These are phyloP conservation scores for Phytopythium delawarense DNA, from an alignment of 352 stramenopile genomes.

Conservation along the genomic window DNA sequence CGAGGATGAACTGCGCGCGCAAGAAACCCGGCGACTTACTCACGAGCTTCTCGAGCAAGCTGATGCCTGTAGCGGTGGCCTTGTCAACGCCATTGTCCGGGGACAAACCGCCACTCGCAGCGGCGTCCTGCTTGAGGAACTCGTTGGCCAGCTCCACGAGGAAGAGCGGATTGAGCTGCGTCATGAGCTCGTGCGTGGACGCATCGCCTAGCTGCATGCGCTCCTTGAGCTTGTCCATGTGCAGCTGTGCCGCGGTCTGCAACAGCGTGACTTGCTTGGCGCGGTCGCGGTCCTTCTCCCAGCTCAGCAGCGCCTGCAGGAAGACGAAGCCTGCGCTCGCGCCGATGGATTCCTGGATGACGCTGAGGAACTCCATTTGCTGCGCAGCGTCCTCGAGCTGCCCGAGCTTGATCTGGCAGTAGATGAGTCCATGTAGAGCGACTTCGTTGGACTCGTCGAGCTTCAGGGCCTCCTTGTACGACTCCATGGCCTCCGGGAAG, in stretches of 20 bases:
- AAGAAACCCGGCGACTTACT: constrained; percentile 82
- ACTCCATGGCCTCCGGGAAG: constrained; percentile 75
- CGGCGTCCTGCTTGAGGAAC: constrained; percentile 53
- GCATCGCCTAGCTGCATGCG: constrained; percentile 51
- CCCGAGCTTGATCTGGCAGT: constrained; percentile 89
- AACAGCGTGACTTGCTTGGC: constrained; percentile 67
- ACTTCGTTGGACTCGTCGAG: constrained; percentile 85
- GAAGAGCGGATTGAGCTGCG: constrained; percentile 84
- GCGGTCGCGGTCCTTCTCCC: constrained; percentile 70
- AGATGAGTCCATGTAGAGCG: constrained; percentile 89
- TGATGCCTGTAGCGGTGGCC: constrained; percentile 52
- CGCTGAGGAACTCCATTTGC: constrained; percentile 90
- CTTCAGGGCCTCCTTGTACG: constrained; percentile 83
- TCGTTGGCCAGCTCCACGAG: constrained; percentile 85
- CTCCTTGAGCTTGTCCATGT: constrained; percentile 80
- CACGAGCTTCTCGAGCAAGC: constrained; percentile 82
- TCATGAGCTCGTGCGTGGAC: constrained; percentile 75
- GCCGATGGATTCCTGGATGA: constrained; percentile 88
- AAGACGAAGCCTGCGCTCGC: constrained; percentile 78
- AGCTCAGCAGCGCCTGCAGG: constrained; percentile 82
- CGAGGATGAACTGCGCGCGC: constrained; percentile 77
- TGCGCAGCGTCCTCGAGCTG: constrained; percentile 87
- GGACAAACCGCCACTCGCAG: constrained; percentile 6
- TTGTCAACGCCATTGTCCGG: constrained; percentile 19
- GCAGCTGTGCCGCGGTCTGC: constrained; percentile 69